A percentile compares a stretch with the other conserved stretches of the same genome.
phyloP scores from a whole-genome alignment of 176 grass and related monocot genomes.

The Musa schizocarpa region DNA sequence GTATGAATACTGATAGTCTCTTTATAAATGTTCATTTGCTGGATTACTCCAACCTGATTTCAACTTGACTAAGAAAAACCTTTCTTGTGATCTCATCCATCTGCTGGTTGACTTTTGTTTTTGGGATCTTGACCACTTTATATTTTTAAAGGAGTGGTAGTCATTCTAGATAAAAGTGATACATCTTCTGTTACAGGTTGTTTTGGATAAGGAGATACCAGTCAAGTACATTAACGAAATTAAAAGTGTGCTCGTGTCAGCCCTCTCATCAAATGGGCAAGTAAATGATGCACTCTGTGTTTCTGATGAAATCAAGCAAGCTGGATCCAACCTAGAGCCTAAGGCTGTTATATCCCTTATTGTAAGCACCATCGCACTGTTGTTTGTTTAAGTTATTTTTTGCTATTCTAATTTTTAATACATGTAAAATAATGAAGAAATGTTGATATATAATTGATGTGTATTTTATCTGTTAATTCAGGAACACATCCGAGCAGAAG shows the following conservation, averaged over 20 bases:
- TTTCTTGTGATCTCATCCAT: no score
- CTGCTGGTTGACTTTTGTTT: no score
- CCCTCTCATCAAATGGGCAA: constrained; percentile 64
- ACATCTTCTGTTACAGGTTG: constrained; percentile 41
- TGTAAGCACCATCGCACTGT: constrained; percentile 39
- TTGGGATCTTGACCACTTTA: no score
- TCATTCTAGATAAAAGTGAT: not conserved
- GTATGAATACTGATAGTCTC: no score
- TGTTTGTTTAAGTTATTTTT: not conserved
- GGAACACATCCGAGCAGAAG: constrained; percentile 72
- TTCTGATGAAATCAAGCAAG: constrained; percentile 69
- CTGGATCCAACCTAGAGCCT: constrained; percentile 42
- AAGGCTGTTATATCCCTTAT: constrained; percentile 61
- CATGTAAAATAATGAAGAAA: constrained; percentile 10
- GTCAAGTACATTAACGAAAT: constrained; percentile 43
- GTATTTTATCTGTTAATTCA: constrained; percentile 27
- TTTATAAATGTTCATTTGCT: no score
- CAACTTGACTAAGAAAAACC: no score
- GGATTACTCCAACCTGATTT: no score
- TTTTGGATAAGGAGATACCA: constrained; percentile 52
- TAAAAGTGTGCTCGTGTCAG: constrained; percentile 51
- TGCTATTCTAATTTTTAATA: not conserved
- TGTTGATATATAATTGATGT: constrained; percentile 14
- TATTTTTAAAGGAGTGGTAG: no score
- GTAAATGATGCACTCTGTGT: constrained; percentile 55